Evolutionary conservation across 176 grass and related monocot species (phyloP).

Genomic region (Thinopyrum elongatum): DNA sequence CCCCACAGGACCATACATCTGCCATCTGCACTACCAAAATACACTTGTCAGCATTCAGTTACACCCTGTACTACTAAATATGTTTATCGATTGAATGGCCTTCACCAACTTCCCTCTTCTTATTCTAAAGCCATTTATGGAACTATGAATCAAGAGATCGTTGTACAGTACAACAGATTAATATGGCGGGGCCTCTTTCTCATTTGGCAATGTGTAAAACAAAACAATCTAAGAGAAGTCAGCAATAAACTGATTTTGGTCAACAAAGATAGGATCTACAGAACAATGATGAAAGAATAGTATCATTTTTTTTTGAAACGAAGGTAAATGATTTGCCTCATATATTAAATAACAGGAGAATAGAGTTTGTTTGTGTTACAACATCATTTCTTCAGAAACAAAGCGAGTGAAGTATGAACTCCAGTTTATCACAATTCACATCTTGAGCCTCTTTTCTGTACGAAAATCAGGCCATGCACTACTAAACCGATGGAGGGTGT

Average conservation of each 20-base stretch:
- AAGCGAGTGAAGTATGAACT: too few species aligned
- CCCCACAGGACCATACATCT: constrained; percentile 97
- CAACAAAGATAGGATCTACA: background rate
- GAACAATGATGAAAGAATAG: background rate
- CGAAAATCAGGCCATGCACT: too few species aligned
- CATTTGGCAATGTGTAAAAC: background rate
- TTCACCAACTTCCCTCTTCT: background rate
- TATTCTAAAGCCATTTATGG: background rate
- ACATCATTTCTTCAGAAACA: too few species aligned
- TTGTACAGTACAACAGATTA: background rate
- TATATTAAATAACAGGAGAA: too few species aligned
- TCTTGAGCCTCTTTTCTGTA: too few species aligned
- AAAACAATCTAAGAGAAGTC: background rate
- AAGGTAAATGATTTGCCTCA: too few species aligned
- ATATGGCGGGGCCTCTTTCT: background rate
- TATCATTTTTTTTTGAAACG: background rate
- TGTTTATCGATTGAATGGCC: background rate
- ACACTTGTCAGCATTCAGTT: background rate
- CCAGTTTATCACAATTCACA: too few species aligned
- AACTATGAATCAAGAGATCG: constrained; percentile 3
- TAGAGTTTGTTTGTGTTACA: too few species aligned
- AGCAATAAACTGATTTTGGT: background rate
- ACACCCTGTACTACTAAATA: background rate
- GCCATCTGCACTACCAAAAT: constrained; percentile 51
- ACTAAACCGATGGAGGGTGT: too few species aligned